Conservation (phyloP, 768 basidiomycete genomes). For the Russula abietina region DNA sequence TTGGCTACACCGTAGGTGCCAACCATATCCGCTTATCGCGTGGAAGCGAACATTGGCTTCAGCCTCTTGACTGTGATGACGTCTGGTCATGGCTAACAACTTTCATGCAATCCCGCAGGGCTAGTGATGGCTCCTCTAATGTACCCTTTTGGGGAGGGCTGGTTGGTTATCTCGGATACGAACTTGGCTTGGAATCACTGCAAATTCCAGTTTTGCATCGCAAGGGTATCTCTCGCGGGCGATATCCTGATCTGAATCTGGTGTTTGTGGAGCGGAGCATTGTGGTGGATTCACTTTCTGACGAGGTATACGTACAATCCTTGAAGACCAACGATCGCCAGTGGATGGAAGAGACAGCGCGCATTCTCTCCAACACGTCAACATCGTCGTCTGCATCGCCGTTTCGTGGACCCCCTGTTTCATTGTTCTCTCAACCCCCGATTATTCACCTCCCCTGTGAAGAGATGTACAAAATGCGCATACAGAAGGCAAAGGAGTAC, state of each 20-base stretch:
- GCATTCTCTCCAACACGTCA: slow-evolving; percentile 30
- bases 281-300: slow-evolving; percentile 52
- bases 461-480: slow-evolving; percentile 57
- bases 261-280: slow-evolving; percentile 76
- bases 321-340: slow-evolving; percentile 47
- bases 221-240: slow-evolving; percentile 26
- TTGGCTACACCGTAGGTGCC: slow-evolving; percentile 54
- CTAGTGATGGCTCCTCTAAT: slow-evolving; percentile 42
- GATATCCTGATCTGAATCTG: slow-evolving; percentile 68
- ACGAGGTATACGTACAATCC: slow-evolving; percentile 57
- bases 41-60: slow-evolving; percentile 33
- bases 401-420: slow-evolving; percentile 1
- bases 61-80: slow-evolving; percentile 45
- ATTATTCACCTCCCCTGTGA: slow-evolving; percentile 51
- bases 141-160: slow-evolving; percentile 83
- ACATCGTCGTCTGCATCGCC: slow-evolving; percentile 4
- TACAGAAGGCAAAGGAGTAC: slow-evolving; percentile 63
- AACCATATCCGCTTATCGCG: slow-evolving; percentile 40
- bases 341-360: slow-evolving; percentile 52
- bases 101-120: slow-evolving; percentile 56
- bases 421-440: slow-evolving; percentile 21
- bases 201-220: slow-evolving; percentile 37
- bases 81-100: slow-evolving; percentile 70
- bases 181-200: slow-evolving; percentile 60
- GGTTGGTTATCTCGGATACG: slow-evolving; percentile 73